Conservation (phyloP, 2,329 filamentous ascomycete species). For the Stromatinia cepivora region DNA sequence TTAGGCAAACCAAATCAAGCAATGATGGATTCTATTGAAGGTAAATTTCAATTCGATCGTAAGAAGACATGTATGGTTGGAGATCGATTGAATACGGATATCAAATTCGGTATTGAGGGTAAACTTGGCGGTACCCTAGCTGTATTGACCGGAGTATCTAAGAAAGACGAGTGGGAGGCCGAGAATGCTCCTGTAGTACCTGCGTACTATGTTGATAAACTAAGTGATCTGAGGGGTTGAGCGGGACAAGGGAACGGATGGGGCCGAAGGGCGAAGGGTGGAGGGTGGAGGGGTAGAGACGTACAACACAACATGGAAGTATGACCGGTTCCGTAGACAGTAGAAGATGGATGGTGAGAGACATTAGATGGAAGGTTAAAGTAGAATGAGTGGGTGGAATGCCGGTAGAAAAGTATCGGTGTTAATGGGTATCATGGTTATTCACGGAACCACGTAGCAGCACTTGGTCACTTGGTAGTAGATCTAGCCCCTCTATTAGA, state of each 20-base stretch:
- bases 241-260: not conserved
- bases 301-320: not conserved
- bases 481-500: constrained; percentile 5
- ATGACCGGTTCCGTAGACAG: not conserved
- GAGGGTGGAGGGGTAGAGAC: not conserved
- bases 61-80: constrained; percentile 91
- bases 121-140: constrained; percentile 87
- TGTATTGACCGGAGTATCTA: constrained; percentile 85
- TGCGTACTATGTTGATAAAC: constrained; percentile 77
- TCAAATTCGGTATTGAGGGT: constrained; percentile 90
- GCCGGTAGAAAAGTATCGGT: not conserved
- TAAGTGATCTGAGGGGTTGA: constrained; percentile 69
- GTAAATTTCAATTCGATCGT: constrained; percentile 87
- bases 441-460: constrained; percentile 8
- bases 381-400: not conserved
- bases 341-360: constrained; percentile 2
- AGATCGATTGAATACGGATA: constrained; percentile 91
- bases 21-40: constrained; percentile 99
- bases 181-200: constrained; percentile 70
- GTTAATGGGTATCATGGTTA: not conserved
- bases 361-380: not conserved
- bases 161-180: constrained; percentile 79
- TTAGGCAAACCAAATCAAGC: constrained; percentile 95
- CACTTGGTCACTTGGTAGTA: not conserved
- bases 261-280: not conserved